These are phyloP conservation scores for Nyctanthes arbortristis DNA, from an alignment of 257 asterid genomes.

Conservation along the genomic window DNA sequence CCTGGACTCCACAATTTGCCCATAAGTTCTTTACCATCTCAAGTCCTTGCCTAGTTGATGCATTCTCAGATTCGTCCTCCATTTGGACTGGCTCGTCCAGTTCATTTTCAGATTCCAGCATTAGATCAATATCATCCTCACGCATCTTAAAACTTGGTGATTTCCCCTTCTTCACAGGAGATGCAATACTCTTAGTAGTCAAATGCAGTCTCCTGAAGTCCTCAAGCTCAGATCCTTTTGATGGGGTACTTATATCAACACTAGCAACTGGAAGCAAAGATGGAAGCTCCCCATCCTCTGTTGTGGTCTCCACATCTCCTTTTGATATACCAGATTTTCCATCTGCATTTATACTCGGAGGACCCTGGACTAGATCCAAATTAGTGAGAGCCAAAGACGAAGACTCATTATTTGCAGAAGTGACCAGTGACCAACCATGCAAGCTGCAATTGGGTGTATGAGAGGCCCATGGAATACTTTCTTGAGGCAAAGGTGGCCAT, in stretches of 20 bases:
- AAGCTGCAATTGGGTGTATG: constrained; percentile 77
- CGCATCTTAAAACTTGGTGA: constrained; percentile 64
- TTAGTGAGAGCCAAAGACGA: constrained; percentile 37
- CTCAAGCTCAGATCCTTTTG: constrained; percentile 48
- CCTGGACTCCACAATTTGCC: constrained; percentile 61
- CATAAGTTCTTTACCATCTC: constrained; percentile 44
- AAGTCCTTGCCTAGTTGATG: constrained; percentile 26
- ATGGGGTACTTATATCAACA: constrained; percentile 44
- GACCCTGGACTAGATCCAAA: constrained; percentile 49
- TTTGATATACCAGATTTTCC: constrained; percentile 43
- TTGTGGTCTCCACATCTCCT: constrained; percentile 56
- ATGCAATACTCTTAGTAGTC: constrained; percentile 63
- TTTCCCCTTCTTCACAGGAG: constrained; percentile 67
- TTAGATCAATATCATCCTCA: constrained; percentile 74
- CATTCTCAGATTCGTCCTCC: constrained; percentile 51
- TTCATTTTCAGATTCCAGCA: constrained; percentile 81
- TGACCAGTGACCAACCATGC: constrained; percentile 57
- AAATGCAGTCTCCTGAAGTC: constrained; percentile 57
- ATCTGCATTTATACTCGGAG: constrained; percentile 37
- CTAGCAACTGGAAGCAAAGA: constrained; percentile 47
- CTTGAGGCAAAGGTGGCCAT: constrained; percentile 72
- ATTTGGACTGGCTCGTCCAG: constrained; percentile 59
- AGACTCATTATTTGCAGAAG: constrained; percentile 36
- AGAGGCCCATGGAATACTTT: constrained; percentile 89
- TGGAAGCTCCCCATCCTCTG: constrained; percentile 97